phyloP scores from a whole-genome alignment of 75 land plant genomes.

The Cupressus sempervirens region DNA sequence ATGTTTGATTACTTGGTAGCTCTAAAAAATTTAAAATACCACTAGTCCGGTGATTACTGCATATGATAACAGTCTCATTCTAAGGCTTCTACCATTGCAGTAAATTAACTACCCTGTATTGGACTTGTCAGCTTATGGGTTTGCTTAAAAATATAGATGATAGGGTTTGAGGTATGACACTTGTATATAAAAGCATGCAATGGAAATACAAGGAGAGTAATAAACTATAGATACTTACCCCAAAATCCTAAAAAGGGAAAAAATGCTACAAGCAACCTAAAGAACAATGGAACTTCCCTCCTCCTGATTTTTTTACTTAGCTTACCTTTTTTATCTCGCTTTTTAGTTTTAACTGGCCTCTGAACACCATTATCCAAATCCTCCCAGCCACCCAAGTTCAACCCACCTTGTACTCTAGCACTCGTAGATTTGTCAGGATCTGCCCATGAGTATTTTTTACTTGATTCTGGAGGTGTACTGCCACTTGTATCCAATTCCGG shows the following conservation, averaged over 20 bases:
- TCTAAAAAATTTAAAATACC: neutral
- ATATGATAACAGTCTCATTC: neutral
- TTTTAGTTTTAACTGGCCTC: neutral
- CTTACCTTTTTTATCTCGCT: neutral
- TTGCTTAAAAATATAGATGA: neutral
- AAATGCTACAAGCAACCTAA: conserved; percentile 12
- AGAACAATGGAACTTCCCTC: conserved; percentile 2
- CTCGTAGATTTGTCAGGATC: neutral
- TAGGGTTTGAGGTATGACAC: neutral
- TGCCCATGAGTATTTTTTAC: neutral
- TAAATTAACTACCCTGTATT: neutral
- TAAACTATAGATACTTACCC: conserved; percentile 10
- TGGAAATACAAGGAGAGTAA: neutral
- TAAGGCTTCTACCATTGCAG: neutral
- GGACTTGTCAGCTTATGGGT: neutral
- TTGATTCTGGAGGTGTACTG: neutral
- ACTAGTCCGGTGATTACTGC: neutral
- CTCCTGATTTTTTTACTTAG: conserved; percentile 5
- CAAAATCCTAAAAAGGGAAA: conserved; percentile 14
- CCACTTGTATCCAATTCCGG: neutral
- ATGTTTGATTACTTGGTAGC: neutral
- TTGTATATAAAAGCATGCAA: neutral
- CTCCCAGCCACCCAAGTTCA: conserved; percentile 13
- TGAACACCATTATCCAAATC: conserved; percentile 1
- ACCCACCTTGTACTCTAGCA: neutral